Base-by-base conservation (phyloP, 176 grass and related monocot genomes). In the Bothriochloa decipiens region DNA sequence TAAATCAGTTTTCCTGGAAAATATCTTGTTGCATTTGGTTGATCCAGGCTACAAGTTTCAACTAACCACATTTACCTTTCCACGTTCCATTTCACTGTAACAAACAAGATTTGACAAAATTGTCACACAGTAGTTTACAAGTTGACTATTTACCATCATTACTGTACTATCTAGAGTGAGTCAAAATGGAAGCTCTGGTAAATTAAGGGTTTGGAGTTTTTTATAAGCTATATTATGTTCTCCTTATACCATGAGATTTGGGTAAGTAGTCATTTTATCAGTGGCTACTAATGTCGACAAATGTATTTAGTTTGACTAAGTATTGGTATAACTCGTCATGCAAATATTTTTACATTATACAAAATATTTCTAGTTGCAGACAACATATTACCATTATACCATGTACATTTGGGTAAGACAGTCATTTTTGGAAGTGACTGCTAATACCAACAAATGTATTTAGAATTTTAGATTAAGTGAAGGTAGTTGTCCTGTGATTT, bases 1-100 rank as follows among this genome's bases (percentile, higher is more conserved):
- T 92, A 23, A 77, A 55, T 88, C 45, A 83, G 25, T 84, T 69
- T 91, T 65, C 10, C 81, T 70, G 40, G 29, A 76, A 16, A 76
- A 65, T 71, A 27, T 40, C 46, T 55, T 7, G 5, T 81, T 46
- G 26, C 74, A 69, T 77, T 69, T 83, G 69, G 36, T 71, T 81
- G 33, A 58, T 86, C 39, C 58, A 25, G 46, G 49, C 43, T 88
- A 82, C 53, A 82, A 70, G 37, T 83, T 79, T 75, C 29, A 28
- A 11, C 70, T 28, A 63, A 80, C 7, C 66, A 68, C 16, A 68
- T 47, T 76, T 70, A 50, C 26, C 37, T 68, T 64, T 26, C 33
- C 52, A 79, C 3, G 8, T 79, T 81, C n/a, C 62, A 76, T 26
- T 74, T 62, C 76, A 66, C 66, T 49, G 67, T 32, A 70, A 41